Base-by-base conservation (phyloP, 2,329 filamentous ascomycete genomes). In the Botrytis aclada region DNA sequence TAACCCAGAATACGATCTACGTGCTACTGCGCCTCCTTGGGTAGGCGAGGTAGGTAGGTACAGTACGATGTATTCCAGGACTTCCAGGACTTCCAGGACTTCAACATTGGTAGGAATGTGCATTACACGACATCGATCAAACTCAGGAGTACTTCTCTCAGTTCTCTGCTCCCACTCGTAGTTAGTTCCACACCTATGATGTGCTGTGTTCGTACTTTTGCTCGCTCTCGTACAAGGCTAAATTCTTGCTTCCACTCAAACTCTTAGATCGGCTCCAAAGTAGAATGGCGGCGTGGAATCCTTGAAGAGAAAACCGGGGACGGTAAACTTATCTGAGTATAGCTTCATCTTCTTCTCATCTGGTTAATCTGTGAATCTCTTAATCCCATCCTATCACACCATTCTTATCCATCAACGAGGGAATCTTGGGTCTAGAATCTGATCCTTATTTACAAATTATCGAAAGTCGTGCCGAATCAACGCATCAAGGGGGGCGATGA, bases 271-370 rank as follows among this genome's bases (percentile, higher is more conserved):
- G 64, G 45, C 18, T 67, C 34, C 25, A 39, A 67, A 54, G 64
- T 54, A 29, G 45, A 29, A n/a, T 54, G 64, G 32, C 34, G 45
- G 64, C 37, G 54, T n/a, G 25, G 65, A 41, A 67, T 34, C 64
- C 45, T 39, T 67, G 64, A 41, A 67, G 22, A 18, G 45, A 39
- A 67, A 66, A 67, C 9, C 64, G 64, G 64, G 54, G 64, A 67
- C 45, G 34, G 34, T 54, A 54, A 54, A 67, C 64, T 39, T 22
- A 67, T 56, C 34, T 41, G 34, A 37, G 65, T 56, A 39, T 67
- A 37, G 65, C 65, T 56, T 67, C 65, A 56, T 67, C 65, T 67
- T 41, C 25, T 41, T 34, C n/a, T 56, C 65, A 67, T 67, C 45
- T 51, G 22, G 51, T 29, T 51, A 51, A 66, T 39, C 43, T 37